Percentiles rank a stretch among this genome's conserved stretches.
Conservation (phyloP, 768 basidiomycete species). For the Leccinum subtestaceum region DNA sequence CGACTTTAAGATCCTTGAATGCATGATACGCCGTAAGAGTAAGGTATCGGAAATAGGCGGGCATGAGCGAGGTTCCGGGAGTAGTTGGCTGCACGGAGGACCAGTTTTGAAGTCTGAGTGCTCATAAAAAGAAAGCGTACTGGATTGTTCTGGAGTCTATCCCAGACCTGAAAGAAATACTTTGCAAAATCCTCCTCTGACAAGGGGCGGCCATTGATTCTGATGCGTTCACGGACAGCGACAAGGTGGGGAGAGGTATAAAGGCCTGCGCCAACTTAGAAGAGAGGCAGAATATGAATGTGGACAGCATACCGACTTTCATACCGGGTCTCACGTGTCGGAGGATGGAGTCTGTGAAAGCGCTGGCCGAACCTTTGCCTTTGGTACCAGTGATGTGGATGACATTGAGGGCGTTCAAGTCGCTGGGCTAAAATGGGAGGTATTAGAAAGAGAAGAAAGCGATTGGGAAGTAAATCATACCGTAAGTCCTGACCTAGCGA, state of each 20-base stretch:
- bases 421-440: constrained; percentile 53
- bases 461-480: constrained; percentile 42
- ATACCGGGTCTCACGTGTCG: constrained; percentile 69
- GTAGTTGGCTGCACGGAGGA: constrained; percentile 39
- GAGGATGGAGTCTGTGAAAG: constrained; percentile 86
- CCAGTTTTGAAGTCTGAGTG: background rate
- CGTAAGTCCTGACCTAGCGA: constrained; percentile 79
- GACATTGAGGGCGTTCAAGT: constrained; percentile 86
- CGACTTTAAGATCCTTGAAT: constrained; percentile 77
- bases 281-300: background rate
- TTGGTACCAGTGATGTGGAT: constrained; percentile 98
- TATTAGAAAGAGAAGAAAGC: constrained; percentile 11
- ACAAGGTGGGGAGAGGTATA: constrained; percentile 97
- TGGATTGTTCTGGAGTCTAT: constrained; percentile 64
- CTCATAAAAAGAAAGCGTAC: constrained; percentile 38
- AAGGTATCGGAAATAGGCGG: constrained; percentile 90
- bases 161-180: constrained; percentile 97
- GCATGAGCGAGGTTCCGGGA: constrained; percentile 64
- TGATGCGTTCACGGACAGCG: constrained; percentile 92
- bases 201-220: constrained; percentile 87
- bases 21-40: constrained; percentile 91
- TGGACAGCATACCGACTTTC: constrained; percentile 66
- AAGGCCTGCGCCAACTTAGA: constrained; percentile 52
- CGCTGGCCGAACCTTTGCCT: constrained; percentile 96
- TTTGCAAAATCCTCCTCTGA: constrained; percentile 85